phyloP scores from a whole-genome alignment of 805 yeast species.

The Candida andamanensis region DNA sequence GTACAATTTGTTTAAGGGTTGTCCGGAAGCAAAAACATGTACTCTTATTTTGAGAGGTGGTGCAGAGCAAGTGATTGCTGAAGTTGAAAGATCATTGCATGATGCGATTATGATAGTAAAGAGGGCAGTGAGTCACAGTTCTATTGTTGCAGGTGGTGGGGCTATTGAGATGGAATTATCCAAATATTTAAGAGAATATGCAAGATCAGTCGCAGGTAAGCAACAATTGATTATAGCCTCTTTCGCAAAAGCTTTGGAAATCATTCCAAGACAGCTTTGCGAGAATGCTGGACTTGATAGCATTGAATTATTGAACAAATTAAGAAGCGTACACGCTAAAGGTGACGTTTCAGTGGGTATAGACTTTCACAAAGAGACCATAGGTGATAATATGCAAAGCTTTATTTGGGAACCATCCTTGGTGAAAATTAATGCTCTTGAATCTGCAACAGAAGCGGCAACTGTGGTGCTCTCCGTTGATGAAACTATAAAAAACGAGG shows the following conservation, averaged over 20 bases:
- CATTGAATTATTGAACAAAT: slow-evolving; percentile 83
- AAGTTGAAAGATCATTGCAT: slow-evolving; percentile 94
- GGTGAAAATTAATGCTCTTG: slow-evolving; percentile 88
- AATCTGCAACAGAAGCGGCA: slow-evolving; percentile 96
- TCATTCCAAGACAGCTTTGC: slow-evolving; percentile 95
- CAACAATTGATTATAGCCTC: slow-evolving; percentile 91
- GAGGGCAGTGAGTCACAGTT: slow-evolving; percentile 81
- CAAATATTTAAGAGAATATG: slow-evolving; percentile 76
- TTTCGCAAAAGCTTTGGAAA: slow-evolving; percentile 90
- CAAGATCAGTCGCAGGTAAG: slow-evolving; percentile 88
- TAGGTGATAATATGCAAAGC: slow-evolving; percentile 76
- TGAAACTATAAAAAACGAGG: slow-evolving; percentile 80
- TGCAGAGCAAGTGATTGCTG: slow-evolving; percentile 96
- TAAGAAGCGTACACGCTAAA: slow-evolving; percentile 91
- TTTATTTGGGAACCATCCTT: slow-evolving; percentile 98
- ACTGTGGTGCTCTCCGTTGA: slow-evolving; percentile 90
- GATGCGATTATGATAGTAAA: slow-evolving; percentile 99
- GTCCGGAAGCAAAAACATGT: slow-evolving; percentile 89
- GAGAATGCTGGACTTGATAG: slow-evolving; percentile 99
- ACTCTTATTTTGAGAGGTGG: slow-evolving; percentile 94
- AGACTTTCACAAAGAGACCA: slow-evolving; percentile 78
- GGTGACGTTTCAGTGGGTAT: slow-evolving; percentile 92
- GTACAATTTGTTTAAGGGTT: slow-evolving; percentile 87
- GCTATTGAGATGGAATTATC: slow-evolving; percentile 98
- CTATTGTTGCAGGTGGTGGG: slow-evolving; percentile 97